Evolutionary conservation across 805 yeast species (phyloP).

Genomic region (Pichia gijzeniarum): DNA sequence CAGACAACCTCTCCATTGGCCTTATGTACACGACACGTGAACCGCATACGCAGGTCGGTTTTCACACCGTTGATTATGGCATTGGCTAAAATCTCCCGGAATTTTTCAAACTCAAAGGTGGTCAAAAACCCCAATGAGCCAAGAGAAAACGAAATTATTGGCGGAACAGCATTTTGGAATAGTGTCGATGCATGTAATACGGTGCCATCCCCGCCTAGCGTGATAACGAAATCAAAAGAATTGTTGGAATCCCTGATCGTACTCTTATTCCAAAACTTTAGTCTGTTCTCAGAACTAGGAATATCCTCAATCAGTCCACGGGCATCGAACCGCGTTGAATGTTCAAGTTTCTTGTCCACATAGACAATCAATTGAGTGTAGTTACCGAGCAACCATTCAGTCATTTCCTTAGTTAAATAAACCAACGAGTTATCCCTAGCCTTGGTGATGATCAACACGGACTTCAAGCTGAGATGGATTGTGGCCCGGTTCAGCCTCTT

Average conservation of each 20-base stretch:
- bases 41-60: slow-evolving; percentile 78
- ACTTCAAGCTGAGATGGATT: slow-evolving; percentile 59
- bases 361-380: slow-evolving; percentile 38
- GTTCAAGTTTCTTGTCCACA: slow-evolving; percentile 64
- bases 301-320: slow-evolving; percentile 42
- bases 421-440: slow-evolving; percentile 78
- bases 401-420: slow-evolving; percentile 68
- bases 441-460: slow-evolving; percentile 81
- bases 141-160: slow-evolving; percentile 79
- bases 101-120: slow-evolving; percentile 73
- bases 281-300: slow-evolving; percentile 38
- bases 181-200: slow-evolving; percentile 82
- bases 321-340: slow-evolving; percentile 58
- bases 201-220: slow-evolving; percentile 97
- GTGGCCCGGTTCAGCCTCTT: slow-evolving; percentile 65
- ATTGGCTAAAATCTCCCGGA: slow-evolving; percentile 47
- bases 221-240: slow-evolving; percentile 67
- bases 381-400: slow-evolving; percentile 60
- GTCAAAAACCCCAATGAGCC: slow-evolving; percentile 94
- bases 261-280: slow-evolving; percentile 66
- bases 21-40: slow-evolving; percentile 68
- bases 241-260: slow-evolving; percentile 42
- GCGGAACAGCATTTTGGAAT: slow-evolving; percentile 84
- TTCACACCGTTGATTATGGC: slow-evolving; percentile 67
- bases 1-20: slow-evolving; percentile 47